phyloP scores from a whole-genome alignment of 225 moss, liverwort and hornwort species.

The Bryoerythrophyllum caledonicum region DNA sequence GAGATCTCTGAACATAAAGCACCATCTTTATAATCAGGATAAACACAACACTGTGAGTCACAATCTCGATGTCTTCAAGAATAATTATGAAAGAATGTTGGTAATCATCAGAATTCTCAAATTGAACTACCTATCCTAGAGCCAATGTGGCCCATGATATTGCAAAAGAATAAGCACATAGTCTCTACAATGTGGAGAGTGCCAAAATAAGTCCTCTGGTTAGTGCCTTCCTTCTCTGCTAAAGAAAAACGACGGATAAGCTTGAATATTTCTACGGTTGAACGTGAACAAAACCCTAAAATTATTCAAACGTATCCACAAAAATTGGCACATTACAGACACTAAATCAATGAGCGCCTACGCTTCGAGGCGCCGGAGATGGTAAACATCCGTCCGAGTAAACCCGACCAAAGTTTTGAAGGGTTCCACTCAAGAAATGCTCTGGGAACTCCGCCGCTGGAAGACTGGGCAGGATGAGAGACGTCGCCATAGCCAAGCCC shows the following conservation, averaged over 20 bases:
- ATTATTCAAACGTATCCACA: too few relatives aligned
- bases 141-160: conserved; percentile 10
- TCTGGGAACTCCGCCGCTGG: conserved; percentile 21
- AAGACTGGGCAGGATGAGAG: conserved; percentile 24
- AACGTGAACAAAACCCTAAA: not conserved
- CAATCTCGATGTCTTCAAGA: not conserved
- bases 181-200: not conserved
- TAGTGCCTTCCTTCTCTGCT: too few relatives aligned
- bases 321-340: too few relatives aligned
- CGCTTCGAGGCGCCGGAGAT: conserved; percentile 32
- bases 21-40: not conserved
- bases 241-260: not conserved
- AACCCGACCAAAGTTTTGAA: conserved; percentile 11
- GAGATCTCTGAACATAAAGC: not conserved
- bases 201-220: too few relatives aligned
- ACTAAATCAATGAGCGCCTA: conserved; percentile 30
- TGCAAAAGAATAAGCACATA: too few relatives aligned
- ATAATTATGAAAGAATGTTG: not conserved
- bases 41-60: not conserved
- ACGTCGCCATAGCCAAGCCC: conserved; percentile 28
- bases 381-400: conserved; percentile 27
- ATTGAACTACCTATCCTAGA: not conserved
- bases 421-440: conserved; percentile 14
- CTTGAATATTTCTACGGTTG: too few relatives aligned
- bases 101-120: not conserved